These are phyloP conservation scores for Sarocladiaceae sp. DNA, from an alignment of 2,329 filamentous ascomycete species.

Conservation along the genomic window DNA sequence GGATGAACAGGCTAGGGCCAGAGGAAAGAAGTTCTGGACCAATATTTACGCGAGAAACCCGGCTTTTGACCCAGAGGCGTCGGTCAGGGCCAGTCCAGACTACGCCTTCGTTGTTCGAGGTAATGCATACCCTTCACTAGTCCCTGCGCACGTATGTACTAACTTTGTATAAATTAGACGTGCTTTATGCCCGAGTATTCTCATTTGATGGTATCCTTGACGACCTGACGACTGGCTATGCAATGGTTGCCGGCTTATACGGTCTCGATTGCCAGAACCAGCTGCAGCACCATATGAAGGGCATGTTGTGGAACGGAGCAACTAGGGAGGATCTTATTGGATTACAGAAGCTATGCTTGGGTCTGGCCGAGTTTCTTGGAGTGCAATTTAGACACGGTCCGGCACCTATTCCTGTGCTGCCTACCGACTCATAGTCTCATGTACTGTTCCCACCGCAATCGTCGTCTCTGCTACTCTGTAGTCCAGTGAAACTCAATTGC, in stretches of 20 bases:
- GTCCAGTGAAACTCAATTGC: too few species aligned
- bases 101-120: constrained; percentile 15
- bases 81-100: constrained; percentile 13
- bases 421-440: background rate
- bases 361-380: constrained; percentile 8
- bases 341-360: constrained; percentile 10
- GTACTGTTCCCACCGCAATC: too few species aligned
- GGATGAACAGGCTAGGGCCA: constrained; percentile 7
- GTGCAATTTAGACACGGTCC: constrained; percentile 3
- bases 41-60: constrained; percentile 13
- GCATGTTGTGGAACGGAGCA: constrained; percentile 11
- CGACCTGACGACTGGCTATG: constrained; percentile 9
- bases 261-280: constrained; percentile 11
- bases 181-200: constrained; percentile 11
- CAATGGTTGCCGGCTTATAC: constrained; percentile 11
- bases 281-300: constrained; percentile 12
- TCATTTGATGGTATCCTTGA: constrained; percentile 11
- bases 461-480: too few species aligned
- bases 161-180: constrained; percentile 6
- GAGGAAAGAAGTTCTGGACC: constrained; percentile 12
- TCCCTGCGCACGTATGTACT: background rate
- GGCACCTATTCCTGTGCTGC: background rate
- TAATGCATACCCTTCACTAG: background rate
- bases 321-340: constrained; percentile 7
- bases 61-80: constrained; percentile 13